A percentile compares a stretch with the other conserved stretches of the same genome.
phyloP scores from a whole-genome alignment of 495 filamentous ascomycete genomes.

The Aspergillus coremiiformis region DNA sequence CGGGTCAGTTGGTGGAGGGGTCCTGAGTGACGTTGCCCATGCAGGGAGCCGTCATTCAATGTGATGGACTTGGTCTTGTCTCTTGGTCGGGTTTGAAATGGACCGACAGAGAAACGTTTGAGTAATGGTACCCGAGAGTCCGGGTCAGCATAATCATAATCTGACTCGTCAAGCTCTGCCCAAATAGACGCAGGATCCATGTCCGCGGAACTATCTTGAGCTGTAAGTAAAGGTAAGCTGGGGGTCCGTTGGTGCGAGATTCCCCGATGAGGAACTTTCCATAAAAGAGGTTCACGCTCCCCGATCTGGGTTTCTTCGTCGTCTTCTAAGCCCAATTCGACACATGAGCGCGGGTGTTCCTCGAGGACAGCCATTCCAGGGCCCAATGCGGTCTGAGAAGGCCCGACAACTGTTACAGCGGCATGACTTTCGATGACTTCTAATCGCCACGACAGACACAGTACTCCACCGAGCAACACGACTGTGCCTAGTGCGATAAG shows the following conservation, averaged over 20 bases:
- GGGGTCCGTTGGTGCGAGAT: slow-evolving; percentile 29
- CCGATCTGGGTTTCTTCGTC: slow-evolving; percentile 29
- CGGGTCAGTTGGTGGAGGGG: slow-evolving; percentile 18
- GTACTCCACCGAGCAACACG: slow-evolving; percentile 78
- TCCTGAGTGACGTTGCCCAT: slow-evolving; percentile 22
- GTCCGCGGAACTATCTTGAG: slow-evolving; percentile 25
- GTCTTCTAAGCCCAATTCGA: slow-evolving; percentile 21
- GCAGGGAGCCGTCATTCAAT: slow-evolving; percentile 12
- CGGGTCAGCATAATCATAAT: slow-evolving; percentile 20
- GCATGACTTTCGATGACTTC: slow-evolving; percentile 58
- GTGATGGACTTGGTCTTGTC: slow-evolving; percentile 21
- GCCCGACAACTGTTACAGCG: slow-evolving; percentile 33
- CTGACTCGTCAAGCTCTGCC: slow-evolving; percentile 45
- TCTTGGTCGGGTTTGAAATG: slow-evolving; percentile 18
- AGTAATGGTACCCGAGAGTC: slow-evolving; percentile 10
- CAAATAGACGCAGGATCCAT: slow-evolving; percentile 42
- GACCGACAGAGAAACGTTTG: slow-evolving; percentile 12
- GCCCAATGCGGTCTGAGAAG: slow-evolving; percentile 35
- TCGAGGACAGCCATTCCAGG: slow-evolving; percentile 40
- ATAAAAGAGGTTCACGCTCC: slow-evolving; percentile 37
- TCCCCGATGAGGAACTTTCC: slow-evolving; percentile 12
- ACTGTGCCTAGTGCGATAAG: slow-evolving; percentile 83
- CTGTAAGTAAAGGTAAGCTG: slow-evolving; percentile 30
- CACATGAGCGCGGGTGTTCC: slow-evolving; percentile 22
- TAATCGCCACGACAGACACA: slow-evolving; percentile 91